Evolutionary conservation across 345 rosid genomes (phyloP), one percentile per base, ranked within the genome.

Genomic region (Citrus medica): DNA sequence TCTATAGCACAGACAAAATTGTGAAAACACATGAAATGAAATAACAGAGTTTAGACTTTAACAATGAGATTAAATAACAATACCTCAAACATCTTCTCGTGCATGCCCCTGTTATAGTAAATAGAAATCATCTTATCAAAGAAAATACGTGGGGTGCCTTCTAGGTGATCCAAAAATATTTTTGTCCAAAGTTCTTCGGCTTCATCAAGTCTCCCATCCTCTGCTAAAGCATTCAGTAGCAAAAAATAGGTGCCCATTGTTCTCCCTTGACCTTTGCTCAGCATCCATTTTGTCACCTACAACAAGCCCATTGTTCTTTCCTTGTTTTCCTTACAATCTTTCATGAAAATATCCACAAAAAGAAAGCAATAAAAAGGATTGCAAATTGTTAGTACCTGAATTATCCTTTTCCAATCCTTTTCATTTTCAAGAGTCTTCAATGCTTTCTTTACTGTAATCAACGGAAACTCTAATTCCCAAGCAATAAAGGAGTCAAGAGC

Each of bases 191-290:
- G 85, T 86, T 92, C 97, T 76, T 93, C 94, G 33, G 96, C 97
- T 83, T 95, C 99, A 21, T 90, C 97, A 71, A 95, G 89, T 76
- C 99, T 86, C 72, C 85, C 92, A 79, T 95, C 98, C 87, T 92
- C 94, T 0, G 92, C 90, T 59, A 93, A 82, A 70, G 99, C 99
- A 87, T 86, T 92, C 69, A 95, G 76, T 78, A 95, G 85, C 17
- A 87, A 85, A 85, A 89, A 90, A 83, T 95, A 92, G 67, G 96
- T 93, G 30, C 96, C 98, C 97, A 91, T 90, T 1, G 93, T 95
- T 85, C 89, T 87, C 73, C 99, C 97, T 85, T 95, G 98, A 19
- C 97, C 99, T 90, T 95, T 92, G 88, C 96, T 95, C 83, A 93
- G 79, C 99, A 95, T 95, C 98, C 99, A 95, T 76, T 93, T 95